phyloP scores from a whole-genome alignment of 2,329 filamentous ascomycete species.

The Albifimbria verrucaria region DNA sequence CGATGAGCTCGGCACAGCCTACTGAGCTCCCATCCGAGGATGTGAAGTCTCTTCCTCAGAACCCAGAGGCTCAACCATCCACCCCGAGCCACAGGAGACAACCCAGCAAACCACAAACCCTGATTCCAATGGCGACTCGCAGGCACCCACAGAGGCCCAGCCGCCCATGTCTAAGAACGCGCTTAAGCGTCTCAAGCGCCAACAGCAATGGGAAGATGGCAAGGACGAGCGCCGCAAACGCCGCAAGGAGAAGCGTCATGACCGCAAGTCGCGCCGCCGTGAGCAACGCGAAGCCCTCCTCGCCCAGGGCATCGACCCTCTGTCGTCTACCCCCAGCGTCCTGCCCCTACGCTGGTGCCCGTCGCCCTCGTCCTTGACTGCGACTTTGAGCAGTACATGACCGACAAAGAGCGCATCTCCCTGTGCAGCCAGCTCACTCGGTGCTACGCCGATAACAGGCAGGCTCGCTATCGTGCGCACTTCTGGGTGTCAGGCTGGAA shows the following conservation, averaged over 20 bases:
- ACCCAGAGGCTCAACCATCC: conserved; percentile 3
- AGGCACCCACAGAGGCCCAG: conserved; percentile 7
- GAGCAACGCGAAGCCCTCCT: conserved; percentile 47
- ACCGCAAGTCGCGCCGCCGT: conserved; percentile 44
- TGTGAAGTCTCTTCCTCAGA: conserved; percentile 1
- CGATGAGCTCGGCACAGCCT: conserved; percentile 8
- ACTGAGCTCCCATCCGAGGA: conserved; percentile 6
- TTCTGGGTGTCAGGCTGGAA: conserved; percentile 76
- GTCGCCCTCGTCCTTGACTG: conserved; percentile 86
- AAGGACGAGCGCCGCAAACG: conserved; percentile 55
- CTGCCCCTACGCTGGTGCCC: conserved; percentile 57
- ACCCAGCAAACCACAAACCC: neutral
- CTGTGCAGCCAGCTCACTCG: conserved; percentile 81
- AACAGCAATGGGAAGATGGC: conserved; percentile 72
- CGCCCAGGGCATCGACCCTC: conserved; percentile 42
- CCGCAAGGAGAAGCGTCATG: conserved; percentile 53
- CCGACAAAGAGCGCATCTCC: conserved; percentile 78
- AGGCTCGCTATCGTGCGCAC: conserved; percentile 64
- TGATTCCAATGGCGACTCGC: neutral
- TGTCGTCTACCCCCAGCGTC: conserved; percentile 29
- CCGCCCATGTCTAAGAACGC: conserved; percentile 75
- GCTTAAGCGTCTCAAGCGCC: conserved; percentile 71
- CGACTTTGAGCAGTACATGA: conserved; percentile 88
- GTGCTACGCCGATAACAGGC: conserved; percentile 83
- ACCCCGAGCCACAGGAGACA: conserved; percentile 1